Evolutionary conservation across 2,329 filamentous ascomycete genomes (phyloP).

Genomic region (Cercospora canescens): DNA sequence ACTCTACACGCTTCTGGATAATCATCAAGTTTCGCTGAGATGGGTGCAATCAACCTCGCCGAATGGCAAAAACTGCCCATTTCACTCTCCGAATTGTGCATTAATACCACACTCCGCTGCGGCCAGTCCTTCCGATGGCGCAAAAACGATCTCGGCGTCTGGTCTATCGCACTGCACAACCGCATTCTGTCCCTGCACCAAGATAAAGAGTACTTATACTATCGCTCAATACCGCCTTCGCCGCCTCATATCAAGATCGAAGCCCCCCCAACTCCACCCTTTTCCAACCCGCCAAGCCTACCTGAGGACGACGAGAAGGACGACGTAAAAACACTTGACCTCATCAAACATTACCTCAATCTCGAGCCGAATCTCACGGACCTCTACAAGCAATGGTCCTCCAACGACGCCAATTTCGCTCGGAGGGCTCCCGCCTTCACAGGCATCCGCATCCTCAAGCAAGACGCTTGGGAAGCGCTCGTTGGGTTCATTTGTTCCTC

Average conservation of each 20-base stretch:
- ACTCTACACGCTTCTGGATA: not conserved
- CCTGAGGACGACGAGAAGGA: slow-evolving; percentile 46
- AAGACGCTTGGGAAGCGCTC: slow-evolving; percentile 94
- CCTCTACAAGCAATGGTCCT: slow-evolving; percentile 86
- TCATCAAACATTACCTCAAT: slow-evolving; percentile 86
- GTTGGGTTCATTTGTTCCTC: slow-evolving; percentile 97
- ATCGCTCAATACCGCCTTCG: slow-evolving; percentile 65
- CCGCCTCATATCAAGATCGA: slow-evolving; percentile 31
- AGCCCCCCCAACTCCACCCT: slow-evolving; percentile 40
- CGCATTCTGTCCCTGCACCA: slow-evolving; percentile 84
- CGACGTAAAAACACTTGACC: slow-evolving; percentile 55
- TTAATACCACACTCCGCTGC: slow-evolving; percentile 90
- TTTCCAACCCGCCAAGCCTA: slow-evolving; percentile 39
- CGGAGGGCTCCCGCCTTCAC: slow-evolving; percentile 83
- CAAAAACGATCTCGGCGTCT: slow-evolving; percentile 75
- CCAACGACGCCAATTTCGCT: slow-evolving; percentile 82
- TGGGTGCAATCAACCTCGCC: slow-evolving; percentile 53
- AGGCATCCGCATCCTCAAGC: slow-evolving; percentile 86
- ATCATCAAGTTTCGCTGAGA: slow-evolving; percentile 22
- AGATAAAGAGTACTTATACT: slow-evolving; percentile 76
- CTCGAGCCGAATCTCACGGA: slow-evolving; percentile 71
- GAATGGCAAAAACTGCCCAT: slow-evolving; percentile 89
- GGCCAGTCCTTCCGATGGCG: slow-evolving; percentile 95
- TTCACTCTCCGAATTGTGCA: slow-evolving; percentile 80
- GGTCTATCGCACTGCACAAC: slow-evolving; percentile 85